phyloP scores from a whole-genome alignment of 192 early-diverging fungal genomes.

The Coemansia sp. region DNA sequence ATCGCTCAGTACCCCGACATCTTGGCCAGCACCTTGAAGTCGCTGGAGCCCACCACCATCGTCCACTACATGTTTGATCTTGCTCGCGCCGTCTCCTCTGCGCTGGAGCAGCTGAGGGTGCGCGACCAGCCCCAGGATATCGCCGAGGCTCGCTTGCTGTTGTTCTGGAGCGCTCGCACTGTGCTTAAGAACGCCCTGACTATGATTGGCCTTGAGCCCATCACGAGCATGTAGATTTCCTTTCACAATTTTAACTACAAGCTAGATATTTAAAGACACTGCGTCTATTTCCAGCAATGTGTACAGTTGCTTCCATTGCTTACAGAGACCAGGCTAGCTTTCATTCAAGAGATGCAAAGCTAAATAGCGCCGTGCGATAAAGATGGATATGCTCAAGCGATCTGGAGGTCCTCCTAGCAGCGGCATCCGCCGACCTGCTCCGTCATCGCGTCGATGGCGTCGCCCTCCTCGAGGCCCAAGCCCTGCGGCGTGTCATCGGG shows the following conservation, averaged over 20 bases:
- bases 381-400: no score
- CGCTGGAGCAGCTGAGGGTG: constrained; percentile 79
- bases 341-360: no score
- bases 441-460: constrained; percentile 94
- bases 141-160: constrained; percentile 85
- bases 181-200: constrained; percentile 87
- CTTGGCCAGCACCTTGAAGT: constrained; percentile 64
- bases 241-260: no score
- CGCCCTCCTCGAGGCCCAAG: constrained; percentile 92
- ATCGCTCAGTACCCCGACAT: constrained; percentile 88
- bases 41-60: constrained; percentile 84
- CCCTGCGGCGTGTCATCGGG: constrained; percentile 82
- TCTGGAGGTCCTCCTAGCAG: no score
- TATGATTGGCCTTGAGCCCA: constrained; percentile 79
- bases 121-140: constrained; percentile 68
- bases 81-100: constrained; percentile 77
- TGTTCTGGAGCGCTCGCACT: constrained; percentile 83
- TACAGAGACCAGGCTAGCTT: no score
- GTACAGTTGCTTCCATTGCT: no score
- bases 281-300: no score
- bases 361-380: neutral
- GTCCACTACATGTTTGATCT: constrained; percentile 87
- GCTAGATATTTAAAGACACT: no score
- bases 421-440: constrained; percentile 83
- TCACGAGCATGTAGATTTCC: constrained; percentile 89